A percentile compares a stretch with the other conserved stretches of the same genome.
phyloP scores from a whole-genome alignment of 768 basidiomycete species.

The Candolleomyces eurysporus region DNA sequence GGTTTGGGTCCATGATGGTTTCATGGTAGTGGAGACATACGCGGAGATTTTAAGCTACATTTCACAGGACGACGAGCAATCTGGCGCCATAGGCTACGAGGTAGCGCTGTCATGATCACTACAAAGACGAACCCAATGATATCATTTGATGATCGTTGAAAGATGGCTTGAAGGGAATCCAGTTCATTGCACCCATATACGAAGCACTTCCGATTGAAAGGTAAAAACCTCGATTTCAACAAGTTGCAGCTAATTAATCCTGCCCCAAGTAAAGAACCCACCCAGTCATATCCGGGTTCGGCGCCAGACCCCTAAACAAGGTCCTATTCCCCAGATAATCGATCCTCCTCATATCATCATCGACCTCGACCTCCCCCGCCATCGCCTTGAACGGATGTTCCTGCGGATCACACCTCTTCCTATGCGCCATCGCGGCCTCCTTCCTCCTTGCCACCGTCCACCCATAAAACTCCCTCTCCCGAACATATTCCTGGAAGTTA shows the following conservation, averaged over 20 bases:
- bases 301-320: slow-evolving; percentile 54
- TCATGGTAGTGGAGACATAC: no score
- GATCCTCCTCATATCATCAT: slow-evolving; percentile 31
- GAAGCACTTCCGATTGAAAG: no score
- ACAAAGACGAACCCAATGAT: no score
- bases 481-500: slow-evolving; percentile 41
- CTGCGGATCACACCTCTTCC: slow-evolving; percentile 19
- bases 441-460: slow-evolving; percentile 33
- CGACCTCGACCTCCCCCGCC: slow-evolving; percentile 3
- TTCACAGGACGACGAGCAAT: no score
- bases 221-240: no score
- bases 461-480: slow-evolving; percentile 31
- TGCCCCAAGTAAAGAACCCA: slow-evolving; percentile 29
- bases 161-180: no score
- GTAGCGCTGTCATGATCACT: no score
- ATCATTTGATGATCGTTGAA: no score
- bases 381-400: not conserved
- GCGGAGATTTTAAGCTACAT: no score
- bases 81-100: no score
- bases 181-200: no score
- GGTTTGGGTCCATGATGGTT: no score
- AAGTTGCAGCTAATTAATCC: not conserved
- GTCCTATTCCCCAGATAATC: slow-evolving; percentile 50
- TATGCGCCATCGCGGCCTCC: slow-evolving; percentile 28
- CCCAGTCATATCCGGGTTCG: slow-evolving; percentile 45